These are phyloP conservation scores for Ormosia semicastrata DNA, from an alignment of 306 rosid species.

Conservation along the genomic window DNA sequence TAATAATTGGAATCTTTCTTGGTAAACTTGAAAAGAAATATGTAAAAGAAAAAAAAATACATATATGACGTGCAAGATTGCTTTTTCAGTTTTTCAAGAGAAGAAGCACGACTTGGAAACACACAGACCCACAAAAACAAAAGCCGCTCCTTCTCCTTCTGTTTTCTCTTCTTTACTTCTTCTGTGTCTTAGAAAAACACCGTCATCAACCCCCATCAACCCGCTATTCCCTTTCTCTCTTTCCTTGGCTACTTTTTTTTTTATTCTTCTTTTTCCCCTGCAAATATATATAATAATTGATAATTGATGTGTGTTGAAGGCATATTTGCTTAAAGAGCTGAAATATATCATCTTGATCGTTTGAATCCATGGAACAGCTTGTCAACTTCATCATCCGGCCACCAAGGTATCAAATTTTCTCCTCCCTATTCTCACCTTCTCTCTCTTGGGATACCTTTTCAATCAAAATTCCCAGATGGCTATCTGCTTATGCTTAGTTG, in stretches of 20 bases:
- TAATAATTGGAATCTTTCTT: neutral
- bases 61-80: neutral
- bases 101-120: slow-evolving; percentile 25
- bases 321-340: slow-evolving; percentile 13
- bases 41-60: too few relatives aligned
- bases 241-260: neutral
- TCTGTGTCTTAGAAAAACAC: slow-evolving; percentile 29
- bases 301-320: neutral
- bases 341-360: slow-evolving; percentile 17
- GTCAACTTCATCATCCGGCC: slow-evolving; percentile 58
- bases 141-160: slow-evolving; percentile 19
- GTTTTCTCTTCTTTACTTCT: slow-evolving; percentile 28
- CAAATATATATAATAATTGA: neutral
- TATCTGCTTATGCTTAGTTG: slow-evolving; percentile 15
- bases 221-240: neutral
- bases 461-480: slow-evolving; percentile 5
- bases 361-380: slow-evolving; percentile 63
- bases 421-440: neutral
- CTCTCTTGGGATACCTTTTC: neutral
- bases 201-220: slow-evolving; percentile 26
- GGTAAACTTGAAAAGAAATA: slow-evolving; percentile 11
- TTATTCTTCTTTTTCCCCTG: neutral
- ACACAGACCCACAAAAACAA: slow-evolving; percentile 15
- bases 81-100: slow-evolving; percentile 18
- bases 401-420: slow-evolving; percentile 38